Base-by-base conservation (phyloP, 2,329 filamentous ascomycete genomes). In the Scolecobasidium constrictum region DNA sequence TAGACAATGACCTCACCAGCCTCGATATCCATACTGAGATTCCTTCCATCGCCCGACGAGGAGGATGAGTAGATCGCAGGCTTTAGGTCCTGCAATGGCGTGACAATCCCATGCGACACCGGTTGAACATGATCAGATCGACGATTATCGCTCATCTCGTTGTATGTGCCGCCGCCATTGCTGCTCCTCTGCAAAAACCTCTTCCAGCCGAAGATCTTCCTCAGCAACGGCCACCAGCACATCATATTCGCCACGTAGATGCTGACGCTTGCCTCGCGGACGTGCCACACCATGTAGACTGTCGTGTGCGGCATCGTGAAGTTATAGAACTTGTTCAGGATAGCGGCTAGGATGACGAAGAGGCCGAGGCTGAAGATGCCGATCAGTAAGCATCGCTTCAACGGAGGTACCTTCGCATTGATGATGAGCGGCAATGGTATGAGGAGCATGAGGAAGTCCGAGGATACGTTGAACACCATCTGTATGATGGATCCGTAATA, bases 241-340 rank as follows among this genome's bases (percentile, higher is more conserved):
- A 67, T 67, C 16, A 72, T 57, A 46, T 71, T 72, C 26, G 66
- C 58, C 2, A 72, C 66, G 48, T 66, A 63, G 45, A 71, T 61
- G 33, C 66, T 64, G 0, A 67, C 66, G 35, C 63, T 65, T 4
- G 65, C 60, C 47, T 72, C 69, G 28, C 65, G 64, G 13, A 68
- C 64, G 46, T 72, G 70, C 66, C 67, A 72, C 50, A 65, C 63
- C 2, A 71, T 56, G 48, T 68, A 71, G 17, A 66, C 54, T 36
- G 62, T 58, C 3, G 60, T 62, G 49, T 67, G 66, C 6, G 62
- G 61, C 12, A 64, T 55, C 38, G 56, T 64, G 35, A 72, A 68
- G 49, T 68, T 70, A 55, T 66, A 68, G 48, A 65, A 66, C 42
- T 68, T 66, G 49, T 68, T 69, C 23, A 71, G 55, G 12, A 71